phyloP scores from a whole-genome alignment of 2,329 filamentous ascomycete genomes.

The Diaporthe sp. region DNA sequence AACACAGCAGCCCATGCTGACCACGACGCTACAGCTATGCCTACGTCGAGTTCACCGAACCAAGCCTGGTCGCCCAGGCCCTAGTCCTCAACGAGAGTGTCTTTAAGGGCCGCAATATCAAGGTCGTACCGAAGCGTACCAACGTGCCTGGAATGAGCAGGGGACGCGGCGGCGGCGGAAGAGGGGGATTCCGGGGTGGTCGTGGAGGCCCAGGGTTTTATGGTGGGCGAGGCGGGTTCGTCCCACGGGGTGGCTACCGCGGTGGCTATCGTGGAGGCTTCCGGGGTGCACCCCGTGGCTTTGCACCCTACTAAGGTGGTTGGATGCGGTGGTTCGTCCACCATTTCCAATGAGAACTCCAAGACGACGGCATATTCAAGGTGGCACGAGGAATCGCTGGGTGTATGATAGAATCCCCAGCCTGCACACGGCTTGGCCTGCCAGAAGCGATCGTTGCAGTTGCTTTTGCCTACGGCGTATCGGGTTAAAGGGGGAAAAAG shows the following conservation, averaged over 20 bases:
- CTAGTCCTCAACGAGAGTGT: slow-evolving; percentile 96
- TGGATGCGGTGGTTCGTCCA: not conserved
- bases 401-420: slow-evolving; percentile 30
- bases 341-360: not conserved
- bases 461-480: slow-evolving; percentile 36
- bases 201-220: slow-evolving; percentile 52
- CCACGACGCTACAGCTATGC: slow-evolving; percentile 78
- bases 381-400: slow-evolving; percentile 6
- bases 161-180: slow-evolving; percentile 80
- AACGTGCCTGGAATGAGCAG: slow-evolving; percentile 96
- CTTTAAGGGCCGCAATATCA: slow-evolving; percentile 94
- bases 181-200: slow-evolving; percentile 66
- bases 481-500: slow-evolving; percentile 36
- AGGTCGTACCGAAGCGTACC: slow-evolving; percentile 94
- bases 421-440: slow-evolving; percentile 17
- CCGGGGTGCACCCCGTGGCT: slow-evolving; percentile 70
- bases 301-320: slow-evolving; percentile 70
- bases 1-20: slow-evolving; percentile 38
- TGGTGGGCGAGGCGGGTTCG: slow-evolving; percentile 67
- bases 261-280: slow-evolving; percentile 75
- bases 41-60: slow-evolving; percentile 76
- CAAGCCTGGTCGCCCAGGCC: slow-evolving; percentile 39
- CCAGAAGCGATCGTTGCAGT: slow-evolving; percentile 36
- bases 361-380: not conserved
- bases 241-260: slow-evolving; percentile 65